Evolutionary conservation across 352 stramenopile species (phyloP).

Genomic region (Elongisporangium undulatum): DNA sequence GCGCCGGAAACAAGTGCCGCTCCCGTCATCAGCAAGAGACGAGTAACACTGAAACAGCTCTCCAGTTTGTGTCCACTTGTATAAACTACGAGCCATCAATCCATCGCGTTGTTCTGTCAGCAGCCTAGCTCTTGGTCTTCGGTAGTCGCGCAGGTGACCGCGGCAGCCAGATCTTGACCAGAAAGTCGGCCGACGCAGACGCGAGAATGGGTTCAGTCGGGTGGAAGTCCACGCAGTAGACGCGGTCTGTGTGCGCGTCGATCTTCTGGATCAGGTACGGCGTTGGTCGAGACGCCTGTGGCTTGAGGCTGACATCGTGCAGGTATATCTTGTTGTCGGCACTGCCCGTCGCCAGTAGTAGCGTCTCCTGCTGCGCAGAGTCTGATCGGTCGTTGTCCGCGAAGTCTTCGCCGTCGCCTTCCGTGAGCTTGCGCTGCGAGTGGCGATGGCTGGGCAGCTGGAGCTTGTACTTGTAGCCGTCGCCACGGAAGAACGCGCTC

Average conservation of each 20-base stretch:
- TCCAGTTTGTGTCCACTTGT: not conserved
- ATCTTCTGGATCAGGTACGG: conserved; percentile 80
- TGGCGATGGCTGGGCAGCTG: conserved; percentile 46
- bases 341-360: conserved; percentile 82
- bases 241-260: conserved; percentile 79
- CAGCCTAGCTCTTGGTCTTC: conserved; percentile 53
- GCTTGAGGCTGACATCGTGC: conserved; percentile 70
- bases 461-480: conserved; percentile 87
- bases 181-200: conserved; percentile 80
- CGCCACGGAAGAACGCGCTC: conserved; percentile 84
- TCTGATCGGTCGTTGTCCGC: conserved; percentile 43
- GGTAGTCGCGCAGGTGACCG: conserved; percentile 43
- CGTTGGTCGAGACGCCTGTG: conserved; percentile 36
- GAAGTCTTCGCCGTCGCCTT: conserved; percentile 75
- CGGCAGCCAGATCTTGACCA: conserved; percentile 85
- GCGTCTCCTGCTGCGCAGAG: conserved; percentile 44
- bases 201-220: conserved; percentile 81
- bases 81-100: not conserved
- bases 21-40: conserved; percentile 27
- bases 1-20: conserved; percentile 52
- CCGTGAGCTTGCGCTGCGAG: conserved; percentile 64
- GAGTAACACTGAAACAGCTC: not conserved
- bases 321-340: conserved; percentile 88
- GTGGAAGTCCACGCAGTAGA: conserved; percentile 90
- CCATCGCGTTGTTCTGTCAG: conserved; percentile 1